Base-by-base conservation (phyloP, 306 rosid species). In the Hippophae tibetana region DNA sequence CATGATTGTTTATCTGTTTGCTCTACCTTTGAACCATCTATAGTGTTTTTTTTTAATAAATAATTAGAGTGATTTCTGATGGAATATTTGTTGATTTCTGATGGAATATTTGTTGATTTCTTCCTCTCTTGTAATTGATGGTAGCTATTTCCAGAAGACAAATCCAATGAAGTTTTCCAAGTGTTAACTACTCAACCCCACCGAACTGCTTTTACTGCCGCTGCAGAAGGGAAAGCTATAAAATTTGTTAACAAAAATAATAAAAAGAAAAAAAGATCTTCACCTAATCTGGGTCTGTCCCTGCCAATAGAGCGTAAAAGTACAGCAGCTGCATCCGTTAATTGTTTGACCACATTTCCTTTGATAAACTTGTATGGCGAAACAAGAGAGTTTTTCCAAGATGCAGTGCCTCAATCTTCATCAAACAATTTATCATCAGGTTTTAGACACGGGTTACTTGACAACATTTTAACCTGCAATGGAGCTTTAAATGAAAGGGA, bases 101-200 rank as follows among this genome's bases (percentile, higher is more conserved):
- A 38, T 62, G 57, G 47, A 18, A 65, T 59, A 66, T 67, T 62
- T 52, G 42, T 51, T 48, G 51, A 64, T 70, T 41, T 46, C 59
- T 18, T 6, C 46, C 42, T 52, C 45, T 60, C 70, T 69, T 76
- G 61, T 47, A 56, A 48, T 66, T 66, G 52, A 23, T 42, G 31
- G 60, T 82, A 85, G 88, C 69, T 79, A 54, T 61, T 76, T 66
- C 68, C 80, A 52, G 84, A 79, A 54, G 80, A 74, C 56, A 84
- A 64, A 51, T 57, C 77, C 10, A 44, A 25, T 25, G 72, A 67
- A 47, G 65, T 42, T 64, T 60, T 61, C 58, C 59, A 47, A 69
- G 72, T 79, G 31, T 71, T 63, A 27, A 49, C 48, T 65, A 56
- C 64, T 13, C 72, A 72, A 50, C 62, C 76, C 25, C 80, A 65